phyloP scores from a whole-genome alignment of 768 basidiomycete genomes.

The Chalciporus sphaerocephalus region DNA sequence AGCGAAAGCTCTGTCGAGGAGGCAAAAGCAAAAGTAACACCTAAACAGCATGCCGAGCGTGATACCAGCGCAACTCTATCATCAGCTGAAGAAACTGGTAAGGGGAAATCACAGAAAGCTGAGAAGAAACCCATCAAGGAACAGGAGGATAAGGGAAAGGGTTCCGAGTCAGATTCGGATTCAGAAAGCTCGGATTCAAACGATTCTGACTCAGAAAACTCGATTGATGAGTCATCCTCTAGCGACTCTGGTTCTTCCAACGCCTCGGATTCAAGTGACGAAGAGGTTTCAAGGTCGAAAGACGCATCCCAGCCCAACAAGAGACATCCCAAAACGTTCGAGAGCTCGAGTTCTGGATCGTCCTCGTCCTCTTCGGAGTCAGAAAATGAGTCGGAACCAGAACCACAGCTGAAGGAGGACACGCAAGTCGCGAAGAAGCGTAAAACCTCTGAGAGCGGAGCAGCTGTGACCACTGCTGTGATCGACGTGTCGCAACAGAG shows the following conservation, averaged over 20 bases:
- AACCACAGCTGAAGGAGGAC: conserved; percentile 2
- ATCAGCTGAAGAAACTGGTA: conserved; percentile 23
- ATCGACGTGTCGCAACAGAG: conserved; percentile 13
- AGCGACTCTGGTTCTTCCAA: conserved; percentile 9
- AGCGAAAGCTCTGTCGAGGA: conserved; percentile 3
- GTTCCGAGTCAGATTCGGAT: conserved; percentile 11
- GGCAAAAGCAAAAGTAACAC: background rate
- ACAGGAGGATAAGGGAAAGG: background rate
- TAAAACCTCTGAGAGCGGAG: conserved; percentile 47
- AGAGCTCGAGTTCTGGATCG: conserved; percentile 3
- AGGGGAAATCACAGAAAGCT: background rate
- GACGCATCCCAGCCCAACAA: background rate
- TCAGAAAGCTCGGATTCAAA: conserved; percentile 17
- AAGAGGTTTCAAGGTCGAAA: conserved; percentile 6
- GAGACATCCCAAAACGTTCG: background rate
- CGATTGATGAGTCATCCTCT: conserved; percentile 17
- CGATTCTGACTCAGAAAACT: conserved; percentile 8
- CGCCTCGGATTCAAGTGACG: conserved; percentile 14
- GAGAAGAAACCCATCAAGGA: conserved; percentile 3
- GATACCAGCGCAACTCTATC: conserved; percentile 41
- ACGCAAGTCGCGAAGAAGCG: conserved; percentile 55
- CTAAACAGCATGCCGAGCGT: conserved; percentile 18
- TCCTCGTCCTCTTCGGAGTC: conserved; percentile 18
- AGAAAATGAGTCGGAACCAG: conserved; percentile 3
- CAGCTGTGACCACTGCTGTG: conserved; percentile 45